Evolutionary conservation across 2,329 filamentous ascomycete species (phyloP).

Genomic region (Microsporum canis): DNA sequence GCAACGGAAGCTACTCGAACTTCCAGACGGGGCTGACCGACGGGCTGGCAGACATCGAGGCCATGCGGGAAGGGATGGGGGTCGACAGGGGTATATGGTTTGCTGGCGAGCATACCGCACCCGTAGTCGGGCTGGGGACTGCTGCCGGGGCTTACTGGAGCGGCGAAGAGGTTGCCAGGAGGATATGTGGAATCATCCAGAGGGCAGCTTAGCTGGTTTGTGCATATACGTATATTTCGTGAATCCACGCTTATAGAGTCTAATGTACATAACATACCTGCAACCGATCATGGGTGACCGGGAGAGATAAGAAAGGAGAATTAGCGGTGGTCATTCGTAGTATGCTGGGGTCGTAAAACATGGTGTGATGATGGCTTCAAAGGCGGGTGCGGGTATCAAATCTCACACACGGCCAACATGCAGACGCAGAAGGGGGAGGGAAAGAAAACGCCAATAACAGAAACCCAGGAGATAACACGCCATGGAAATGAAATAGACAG

Average conservation of each 20-base stretch:
- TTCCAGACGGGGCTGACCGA: constrained; percentile 64
- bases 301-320: neutral
- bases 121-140: constrained; percentile 79
- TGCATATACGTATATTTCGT: neutral
- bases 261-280: neutral
- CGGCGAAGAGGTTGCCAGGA: constrained; percentile 63
- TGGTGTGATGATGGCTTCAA: neutral
- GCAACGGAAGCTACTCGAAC: constrained; percentile 73
- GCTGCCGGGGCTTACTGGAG: constrained; percentile 88
- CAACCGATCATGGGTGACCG: neutral
- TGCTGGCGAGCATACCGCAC: constrained; percentile 81
- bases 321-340: neutral
- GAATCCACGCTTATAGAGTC: neutral
- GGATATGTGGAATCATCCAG: constrained; percentile 24
- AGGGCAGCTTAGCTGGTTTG: neutral
- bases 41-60: constrained; percentile 61
- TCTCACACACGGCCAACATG: neutral
- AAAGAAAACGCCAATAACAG: neutral
- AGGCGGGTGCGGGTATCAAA: neutral
- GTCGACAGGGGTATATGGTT: constrained; percentile 61
- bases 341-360: neutral
- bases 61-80: constrained; percentile 41
- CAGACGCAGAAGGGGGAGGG: neutral
- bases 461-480: neutral
- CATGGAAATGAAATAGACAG: neutral